These are phyloP conservation scores for thale cress (Arabidopsis thaliana) DNA, from an alignment of 345 rosid genomes.

Conservation along the genomic window DNA sequence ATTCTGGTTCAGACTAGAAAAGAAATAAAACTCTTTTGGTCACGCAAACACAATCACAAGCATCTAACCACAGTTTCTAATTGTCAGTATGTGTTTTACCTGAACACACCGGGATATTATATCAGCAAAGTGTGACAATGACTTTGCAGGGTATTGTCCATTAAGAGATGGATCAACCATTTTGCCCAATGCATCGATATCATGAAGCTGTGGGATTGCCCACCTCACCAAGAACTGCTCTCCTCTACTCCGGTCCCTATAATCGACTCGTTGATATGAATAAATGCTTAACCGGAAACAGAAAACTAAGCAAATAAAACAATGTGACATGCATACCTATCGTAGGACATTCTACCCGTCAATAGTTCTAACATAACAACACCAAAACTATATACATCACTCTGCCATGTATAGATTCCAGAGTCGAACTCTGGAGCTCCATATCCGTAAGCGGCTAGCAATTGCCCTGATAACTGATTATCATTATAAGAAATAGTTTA, in stretches of 20 bases:
- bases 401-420: conserved; percentile 80
- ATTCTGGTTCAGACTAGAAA: conserved; percentile 78
- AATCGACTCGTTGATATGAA: conserved; percentile 23
- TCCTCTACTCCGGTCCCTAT: conserved; percentile 70
- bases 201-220: conserved; percentile 97
- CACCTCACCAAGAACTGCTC: conserved; percentile 96
- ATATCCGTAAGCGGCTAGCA: conserved; percentile 75
- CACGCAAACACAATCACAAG: conserved; percentile 23
- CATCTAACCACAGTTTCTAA: conserved; percentile 6
- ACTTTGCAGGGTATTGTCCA: conserved; percentile 83
- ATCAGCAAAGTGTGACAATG: conserved; percentile 90
- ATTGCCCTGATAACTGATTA: conserved; percentile 89
- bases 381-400: conserved; percentile 98
- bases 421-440: conserved; percentile 99
- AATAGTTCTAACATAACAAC: conserved; percentile 97
- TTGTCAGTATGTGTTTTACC: conserved; percentile 52
- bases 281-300: neutral
- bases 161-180: conserved; percentile 95
- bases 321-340: conserved; percentile 57
- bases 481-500: conserved; percentile 36
- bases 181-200: conserved; percentile 84
- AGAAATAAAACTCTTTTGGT: neutral
- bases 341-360: conserved; percentile 88
- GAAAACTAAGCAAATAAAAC: neutral
- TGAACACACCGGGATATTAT: conserved; percentile 92